These are phyloP conservation scores for Pyricularia sp. DNA, from an alignment of 2,329 filamentous ascomycete species.

Conservation along the genomic window DNA sequence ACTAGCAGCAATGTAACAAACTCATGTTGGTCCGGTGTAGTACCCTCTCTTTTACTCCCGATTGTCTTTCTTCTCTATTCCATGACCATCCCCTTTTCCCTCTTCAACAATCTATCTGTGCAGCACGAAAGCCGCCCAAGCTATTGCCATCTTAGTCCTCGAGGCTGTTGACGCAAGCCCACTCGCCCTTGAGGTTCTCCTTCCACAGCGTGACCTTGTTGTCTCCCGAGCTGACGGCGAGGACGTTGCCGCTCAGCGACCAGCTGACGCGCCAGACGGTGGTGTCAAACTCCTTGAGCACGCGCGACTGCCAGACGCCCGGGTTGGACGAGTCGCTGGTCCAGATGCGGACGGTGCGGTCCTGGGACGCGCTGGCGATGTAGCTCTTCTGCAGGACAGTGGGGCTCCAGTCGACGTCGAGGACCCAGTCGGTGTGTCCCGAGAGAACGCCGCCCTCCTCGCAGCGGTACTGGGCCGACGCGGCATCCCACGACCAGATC, in stretches of 20 bases:
- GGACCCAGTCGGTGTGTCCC: conserved; percentile 93
- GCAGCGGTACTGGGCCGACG: conserved; percentile 47
- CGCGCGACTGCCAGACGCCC: conserved; percentile 75
- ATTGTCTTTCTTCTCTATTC: not conserved
- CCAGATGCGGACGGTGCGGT: conserved; percentile 97
- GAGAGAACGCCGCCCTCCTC: conserved; percentile 55
- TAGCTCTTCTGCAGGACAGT: conserved; percentile 93
- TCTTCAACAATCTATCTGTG: not conserved
- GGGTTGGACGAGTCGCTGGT: conserved; percentile 61
- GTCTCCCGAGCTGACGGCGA: conserved; percentile 87
- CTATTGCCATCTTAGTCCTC: conserved; percentile 55
- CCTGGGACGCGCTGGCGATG: conserved; percentile 90
- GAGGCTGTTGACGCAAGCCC: conserved; percentile 95
- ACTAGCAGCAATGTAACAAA: not conserved
- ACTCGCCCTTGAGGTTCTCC: conserved; percentile 92
- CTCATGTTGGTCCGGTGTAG: not conserved
- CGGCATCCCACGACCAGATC: conserved; percentile 75
- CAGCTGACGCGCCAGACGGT: conserved; percentile 95
- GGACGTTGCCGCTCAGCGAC: conserved; percentile 92
- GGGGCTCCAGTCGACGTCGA: conserved; percentile 94
- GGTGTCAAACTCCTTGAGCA: conserved; percentile 70
- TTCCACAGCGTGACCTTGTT: conserved; percentile 98
- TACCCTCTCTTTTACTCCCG: not conserved
- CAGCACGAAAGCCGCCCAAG: not conserved
- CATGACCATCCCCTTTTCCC: not conserved